Conservation (phyloP, 306 rosid species). For the Fagus crenata region DNA sequence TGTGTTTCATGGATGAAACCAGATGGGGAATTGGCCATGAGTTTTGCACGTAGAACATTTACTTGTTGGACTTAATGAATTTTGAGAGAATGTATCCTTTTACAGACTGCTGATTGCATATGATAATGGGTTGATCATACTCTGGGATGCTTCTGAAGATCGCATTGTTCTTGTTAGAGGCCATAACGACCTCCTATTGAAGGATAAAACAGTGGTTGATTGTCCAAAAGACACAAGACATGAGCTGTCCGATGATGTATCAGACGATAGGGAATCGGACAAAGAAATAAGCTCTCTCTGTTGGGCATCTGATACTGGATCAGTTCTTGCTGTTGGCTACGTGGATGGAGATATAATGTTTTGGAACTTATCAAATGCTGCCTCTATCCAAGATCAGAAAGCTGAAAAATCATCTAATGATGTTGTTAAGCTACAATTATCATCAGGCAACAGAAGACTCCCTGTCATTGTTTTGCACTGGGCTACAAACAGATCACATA, state of each 20-base stretch:
- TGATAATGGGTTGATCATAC: slow-evolving; percentile 75
- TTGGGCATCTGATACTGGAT: slow-evolving; percentile 81
- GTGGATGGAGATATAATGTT: slow-evolving; percentile 89
- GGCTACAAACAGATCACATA: slow-evolving; percentile 44
- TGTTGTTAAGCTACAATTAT: slow-evolving; percentile 74
- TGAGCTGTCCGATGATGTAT: slow-evolving; percentile 42
- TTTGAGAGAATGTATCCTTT: slow-evolving; percentile 33
- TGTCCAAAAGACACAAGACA: slow-evolving; percentile 36
- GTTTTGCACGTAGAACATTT: not conserved
- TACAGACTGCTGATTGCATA: slow-evolving; percentile 77
- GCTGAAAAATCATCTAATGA: slow-evolving; percentile 40
- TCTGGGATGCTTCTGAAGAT: slow-evolving; percentile 91
- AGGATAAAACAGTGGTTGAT: slow-evolving; percentile 37
- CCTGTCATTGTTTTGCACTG: slow-evolving; percentile 73
- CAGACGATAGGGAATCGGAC: slow-evolving; percentile 49
- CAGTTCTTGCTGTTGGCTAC: slow-evolving; percentile 73
- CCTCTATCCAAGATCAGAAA: slow-evolving; percentile 40
- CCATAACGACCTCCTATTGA: slow-evolving; percentile 55
- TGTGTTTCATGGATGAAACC: not conserved
- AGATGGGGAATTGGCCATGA: not conserved
- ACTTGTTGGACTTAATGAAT: slow-evolving; percentile 6
- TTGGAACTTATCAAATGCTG: slow-evolving; percentile 66
- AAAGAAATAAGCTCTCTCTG: slow-evolving; percentile 85
- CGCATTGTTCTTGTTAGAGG: slow-evolving; percentile 67
- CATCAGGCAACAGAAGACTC: slow-evolving; percentile 65